Evolutionary conservation across 176 grass and related monocot species (phyloP), one percentile per base, ranked within the genome.

Genomic region (Phragmites australis): DNA sequence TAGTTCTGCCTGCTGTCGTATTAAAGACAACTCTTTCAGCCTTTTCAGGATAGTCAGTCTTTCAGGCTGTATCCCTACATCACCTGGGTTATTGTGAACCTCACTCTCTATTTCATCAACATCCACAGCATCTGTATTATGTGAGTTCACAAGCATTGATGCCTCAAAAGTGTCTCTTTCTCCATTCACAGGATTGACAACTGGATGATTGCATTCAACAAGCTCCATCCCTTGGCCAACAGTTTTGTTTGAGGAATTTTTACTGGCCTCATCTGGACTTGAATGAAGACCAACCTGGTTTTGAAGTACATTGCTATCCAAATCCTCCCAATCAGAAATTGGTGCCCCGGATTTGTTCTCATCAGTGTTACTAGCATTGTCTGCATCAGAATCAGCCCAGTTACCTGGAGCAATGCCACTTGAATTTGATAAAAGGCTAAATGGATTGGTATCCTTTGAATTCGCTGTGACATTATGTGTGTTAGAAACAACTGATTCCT

Each of bases 241-340:
- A 74, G 30, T 81, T 75, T 90, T 84, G 40, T 58, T 68, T 21
- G 43, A 49, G 27, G 39, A 81, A 58, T 83, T 75, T 13, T 83
- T 65, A 75, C 70, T 84, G 29, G 27, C 15, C 41, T 60, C 75
- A 79, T 85, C 78, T 54, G 27, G 41, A 67, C 58, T 49, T 63
- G 62, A 74, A 76, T 54, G n/a, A 90, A 49, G 31, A 78, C 1
- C 43, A 67, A 41, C 82, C 19, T 81, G 82, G 67, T 77, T 45
- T 46, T 68, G 31, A 81, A 53, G 56, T 42, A 59, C 48, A 80
- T 72, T 75, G 26, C 90, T 85, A 75, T 87, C 74, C 50, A 76
- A 83, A 83, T 88, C 74, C 34, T 85, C 91, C 86, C 42, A 81
- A 65, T 94, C 71, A 60, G 85, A 83, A 79, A 81, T 37, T 81